Evolutionary conservation across 2,329 filamentous ascomycete genomes (phyloP).

Genomic region (Aspergillus fischeri): DNA sequence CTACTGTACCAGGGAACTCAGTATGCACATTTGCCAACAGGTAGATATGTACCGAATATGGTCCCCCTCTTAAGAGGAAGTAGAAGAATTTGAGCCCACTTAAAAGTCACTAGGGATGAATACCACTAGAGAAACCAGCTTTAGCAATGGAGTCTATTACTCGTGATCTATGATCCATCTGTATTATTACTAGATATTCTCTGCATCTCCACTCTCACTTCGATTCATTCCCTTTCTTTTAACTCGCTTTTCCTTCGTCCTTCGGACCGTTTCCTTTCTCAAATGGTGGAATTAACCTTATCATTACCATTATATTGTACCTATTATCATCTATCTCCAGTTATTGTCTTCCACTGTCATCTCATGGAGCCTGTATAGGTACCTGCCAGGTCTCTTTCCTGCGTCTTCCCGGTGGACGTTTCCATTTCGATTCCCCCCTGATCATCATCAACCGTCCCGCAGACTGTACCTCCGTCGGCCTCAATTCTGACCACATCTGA

Average conservation of each 20-base stretch:
- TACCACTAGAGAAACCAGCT: not conserved
- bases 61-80: no score
- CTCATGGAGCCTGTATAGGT: not conserved
- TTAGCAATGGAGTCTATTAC: not conserved
- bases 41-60: not conserved
- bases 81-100: not conserved
- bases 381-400: not conserved
- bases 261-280: slow-evolving; percentile 3
- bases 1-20: not conserved
- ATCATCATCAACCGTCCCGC: slow-evolving; percentile 1
- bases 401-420: not conserved
- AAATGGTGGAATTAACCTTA: not conserved
- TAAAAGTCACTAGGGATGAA: not conserved
- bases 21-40: not conserved
- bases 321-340: slow-evolving; percentile 1
- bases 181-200: slow-evolving; percentile 6
- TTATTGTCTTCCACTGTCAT: slow-evolving; percentile 6
- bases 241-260: slow-evolving; percentile 6
- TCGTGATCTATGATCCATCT: not conserved
- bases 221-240: slow-evolving; percentile 14
- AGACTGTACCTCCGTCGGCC: slow-evolving; percentile 3
- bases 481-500: not conserved
- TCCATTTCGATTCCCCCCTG: not conserved
- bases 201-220: slow-evolving; percentile 16
- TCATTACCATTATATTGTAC: not conserved